These are phyloP conservation scores for Aspergillus mulundensis DNA, from an alignment of 495 filamentous ascomycete genomes.

Conservation along the genomic window DNA sequence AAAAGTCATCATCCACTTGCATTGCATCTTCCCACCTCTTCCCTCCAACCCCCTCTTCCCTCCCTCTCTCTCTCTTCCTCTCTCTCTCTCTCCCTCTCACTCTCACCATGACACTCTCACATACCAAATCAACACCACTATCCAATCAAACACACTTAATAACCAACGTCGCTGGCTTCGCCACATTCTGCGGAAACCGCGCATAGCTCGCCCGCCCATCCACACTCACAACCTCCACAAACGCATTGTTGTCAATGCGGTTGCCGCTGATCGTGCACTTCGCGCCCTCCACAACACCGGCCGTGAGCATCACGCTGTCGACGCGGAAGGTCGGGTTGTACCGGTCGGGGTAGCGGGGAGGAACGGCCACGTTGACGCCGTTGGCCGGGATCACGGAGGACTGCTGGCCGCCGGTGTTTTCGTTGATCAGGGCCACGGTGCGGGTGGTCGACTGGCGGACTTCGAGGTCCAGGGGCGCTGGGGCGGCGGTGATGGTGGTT, in stretches of 20 bases:
- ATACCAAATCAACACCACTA: no score
- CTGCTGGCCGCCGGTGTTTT: not conserved
- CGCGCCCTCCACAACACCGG: not conserved
- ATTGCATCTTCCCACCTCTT: no score
- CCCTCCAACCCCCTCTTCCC: no score
- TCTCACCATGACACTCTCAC: no score
- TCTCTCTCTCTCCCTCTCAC: no score
- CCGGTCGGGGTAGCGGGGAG: not conserved
- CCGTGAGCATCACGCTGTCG: not conserved
- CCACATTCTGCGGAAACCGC: not conserved
- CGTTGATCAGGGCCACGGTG: not conserved
- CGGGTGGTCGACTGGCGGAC: not conserved
- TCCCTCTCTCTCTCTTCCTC: no score
- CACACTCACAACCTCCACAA: not conserved
- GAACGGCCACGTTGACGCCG: not conserved
- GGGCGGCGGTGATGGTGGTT: not conserved
- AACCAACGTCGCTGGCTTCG: not conserved
- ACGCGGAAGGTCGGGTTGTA: not conserved
- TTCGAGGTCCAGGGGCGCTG: not conserved
- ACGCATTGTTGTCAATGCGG: not conserved
- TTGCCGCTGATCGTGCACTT: not conserved
- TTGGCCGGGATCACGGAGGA: not conserved
- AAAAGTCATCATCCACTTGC: no score
- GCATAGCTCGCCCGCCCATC: not conserved
- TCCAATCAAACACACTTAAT: not conserved